Base-by-base conservation (phyloP, 148 eudicot species). In the Camellia japonica region DNA sequence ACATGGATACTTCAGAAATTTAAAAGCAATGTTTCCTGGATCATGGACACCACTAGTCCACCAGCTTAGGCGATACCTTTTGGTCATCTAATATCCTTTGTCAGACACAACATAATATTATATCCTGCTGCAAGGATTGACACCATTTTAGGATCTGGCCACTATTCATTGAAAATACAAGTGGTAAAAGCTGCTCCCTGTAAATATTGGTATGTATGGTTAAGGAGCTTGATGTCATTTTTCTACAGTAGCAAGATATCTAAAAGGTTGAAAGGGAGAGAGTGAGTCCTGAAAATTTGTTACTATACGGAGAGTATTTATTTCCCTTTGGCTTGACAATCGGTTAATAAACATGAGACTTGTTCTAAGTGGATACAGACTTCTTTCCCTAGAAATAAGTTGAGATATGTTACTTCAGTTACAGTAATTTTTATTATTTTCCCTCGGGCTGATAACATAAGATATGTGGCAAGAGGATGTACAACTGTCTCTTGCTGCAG, bases 61-160 rank as follows among this genome's bases (percentile, higher is more conserved):
- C 80, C 20, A 3, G 73, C 68, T 56, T 51, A n/a, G 59, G 18
- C 23, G 47, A 77, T 78, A 62, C 8, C 30, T 67, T 78, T 66
- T 62, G 12, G 30, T 65, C 4, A 51, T 15, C 72, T 64, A 19
- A 51, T 30, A 51, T 20, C 60, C 14, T 13, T 77, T 11, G 47
- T 23, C 7, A 38, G 20, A 63, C 56, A 7, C 74, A 18, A 71
- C 16, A 10, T 1, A 14, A 16, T 44, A 14, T 12, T 43, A 44
- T 44, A 2, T 68, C 42, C 20, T 46, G 58, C 74, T 20, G 0
- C 41, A 11, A 13, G 74, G 19, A 42, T 68, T 68, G 52, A 68
- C 3, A n/a, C 10, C 58, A 71, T 71, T 69, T 71, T 19, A 49
- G 58, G 46, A 71, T 11, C 15, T 19, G 4, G 14, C 74, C 20